A percentile compares a stretch with the other conserved stretches of the same genome.
Evolutionary conservation across 345 rosid species (phyloP).

Genomic region (Populus pruinosa): DNA sequence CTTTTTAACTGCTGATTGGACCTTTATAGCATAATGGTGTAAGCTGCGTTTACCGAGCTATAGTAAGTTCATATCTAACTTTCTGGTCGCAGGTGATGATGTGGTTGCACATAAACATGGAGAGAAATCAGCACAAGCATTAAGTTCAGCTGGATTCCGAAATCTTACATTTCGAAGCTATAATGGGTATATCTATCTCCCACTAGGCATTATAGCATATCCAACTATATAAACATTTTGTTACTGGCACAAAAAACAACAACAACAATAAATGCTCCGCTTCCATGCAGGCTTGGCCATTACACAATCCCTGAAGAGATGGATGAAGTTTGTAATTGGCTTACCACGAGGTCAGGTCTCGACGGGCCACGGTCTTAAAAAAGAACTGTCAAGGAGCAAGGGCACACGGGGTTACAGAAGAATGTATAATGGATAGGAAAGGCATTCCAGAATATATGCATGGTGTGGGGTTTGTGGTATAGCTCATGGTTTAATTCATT

Average conservation of each 20-base stretch:
- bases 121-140: constrained; percentile 52
- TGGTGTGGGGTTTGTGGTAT: constrained; percentile 13
- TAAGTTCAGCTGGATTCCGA: constrained; percentile 48
- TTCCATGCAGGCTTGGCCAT: constrained; percentile 41
- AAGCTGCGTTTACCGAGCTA: background rate
- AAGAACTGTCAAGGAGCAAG: background rate
- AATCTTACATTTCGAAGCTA: constrained; percentile 36
- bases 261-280: background rate
- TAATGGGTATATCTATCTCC: constrained; percentile 30
- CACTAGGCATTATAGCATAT: background rate
- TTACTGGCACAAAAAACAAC: background rate
- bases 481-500: background rate
- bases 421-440: background rate
- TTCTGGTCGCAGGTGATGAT: constrained; percentile 50
- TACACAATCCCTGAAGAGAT: constrained; percentile 46
- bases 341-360: constrained; percentile 27
- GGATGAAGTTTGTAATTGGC: constrained; percentile 43
- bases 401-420: background rate
- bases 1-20: background rate
- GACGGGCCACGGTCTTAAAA: constrained; percentile 17
- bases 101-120: constrained; percentile 57
- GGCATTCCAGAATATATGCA: background rate
- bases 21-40: background rate
- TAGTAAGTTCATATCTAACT: background rate
- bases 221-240: background rate